A percentile compares a stretch with the other conserved stretches of the same genome.
Evolutionary conservation across 805 yeast genomes (phyloP).

Genomic region (Isabelozyma rhagii): DNA sequence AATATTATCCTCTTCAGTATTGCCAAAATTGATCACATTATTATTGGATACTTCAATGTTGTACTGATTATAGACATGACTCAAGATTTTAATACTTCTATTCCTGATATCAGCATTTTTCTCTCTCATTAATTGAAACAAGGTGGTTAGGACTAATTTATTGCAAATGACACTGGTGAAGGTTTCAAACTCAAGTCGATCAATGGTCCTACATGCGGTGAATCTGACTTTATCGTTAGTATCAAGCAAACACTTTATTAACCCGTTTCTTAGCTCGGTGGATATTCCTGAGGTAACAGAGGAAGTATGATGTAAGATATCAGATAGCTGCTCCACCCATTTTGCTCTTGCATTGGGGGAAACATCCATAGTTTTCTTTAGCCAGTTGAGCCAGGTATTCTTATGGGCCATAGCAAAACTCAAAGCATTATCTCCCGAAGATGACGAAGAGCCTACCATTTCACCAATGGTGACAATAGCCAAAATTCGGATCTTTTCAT

Average conservation of each 20-base stretch:
- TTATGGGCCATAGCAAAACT: conserved; percentile 59
- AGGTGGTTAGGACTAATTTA: conserved; percentile 46
- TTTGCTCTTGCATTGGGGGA: conserved; percentile 59
- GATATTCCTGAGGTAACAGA: conserved; percentile 51
- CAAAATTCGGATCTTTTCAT: conserved; percentile 55
- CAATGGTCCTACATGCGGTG: conserved; percentile 52
- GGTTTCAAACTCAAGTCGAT: conserved; percentile 41
- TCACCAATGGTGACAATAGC: conserved; percentile 75
- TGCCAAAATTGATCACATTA: conserved; percentile 29
- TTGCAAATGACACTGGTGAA: conserved; percentile 49
- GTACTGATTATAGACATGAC: conserved; percentile 53
- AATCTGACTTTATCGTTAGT: conserved; percentile 70
- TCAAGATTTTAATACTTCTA: conserved; percentile 51
- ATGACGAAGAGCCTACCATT: conserved; percentile 41
- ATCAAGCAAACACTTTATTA: conserved; percentile 70
- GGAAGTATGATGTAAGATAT: conserved; percentile 40
- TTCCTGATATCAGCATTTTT: conserved; percentile 63
- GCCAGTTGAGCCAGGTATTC: conserved; percentile 67
- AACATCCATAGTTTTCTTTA: conserved; percentile 69
- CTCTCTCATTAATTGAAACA: conserved; percentile 69
- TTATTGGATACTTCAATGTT: conserved; percentile 12
- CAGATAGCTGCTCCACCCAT: conserved; percentile 65
- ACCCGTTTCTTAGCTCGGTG: conserved; percentile 40
- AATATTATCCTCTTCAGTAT: conserved; percentile 16
- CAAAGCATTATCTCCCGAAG: conserved; percentile 42